A percentile compares a stretch with the other conserved stretches of the same genome.
phyloP scores from a whole-genome alignment of 2,329 filamentous ascomycete species.

The Fusarium pseudoanthophilum region DNA sequence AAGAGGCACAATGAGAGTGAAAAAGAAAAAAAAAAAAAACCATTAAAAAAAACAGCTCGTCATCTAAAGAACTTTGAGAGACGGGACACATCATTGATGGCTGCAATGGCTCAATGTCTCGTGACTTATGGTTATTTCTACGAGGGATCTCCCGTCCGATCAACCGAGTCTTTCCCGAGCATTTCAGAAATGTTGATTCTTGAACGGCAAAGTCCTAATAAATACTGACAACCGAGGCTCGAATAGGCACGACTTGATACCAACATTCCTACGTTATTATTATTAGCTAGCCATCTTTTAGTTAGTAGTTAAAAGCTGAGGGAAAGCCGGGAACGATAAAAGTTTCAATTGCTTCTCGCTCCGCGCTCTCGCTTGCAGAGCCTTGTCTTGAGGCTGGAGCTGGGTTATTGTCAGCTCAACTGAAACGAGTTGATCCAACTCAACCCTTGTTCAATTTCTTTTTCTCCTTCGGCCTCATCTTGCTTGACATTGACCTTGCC shows the following conservation, averaged over 20 bases:
- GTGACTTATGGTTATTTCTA: constrained; percentile 30
- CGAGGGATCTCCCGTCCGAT: constrained; percentile 36
- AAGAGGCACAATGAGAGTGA: not conserved
- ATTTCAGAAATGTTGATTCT: not conserved
- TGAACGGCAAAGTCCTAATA: not conserved
- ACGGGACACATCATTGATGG: constrained; percentile 30
- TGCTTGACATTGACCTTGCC: not conserved
- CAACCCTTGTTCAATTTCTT: constrained; percentile 16
- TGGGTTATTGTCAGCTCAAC: constrained; percentile 20
- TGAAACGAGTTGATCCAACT: constrained; percentile 8
- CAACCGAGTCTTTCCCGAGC: constrained; percentile 45
- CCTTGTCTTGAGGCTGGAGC: not conserved
- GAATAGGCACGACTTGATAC: not conserved
- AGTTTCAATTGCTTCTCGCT: not conserved
- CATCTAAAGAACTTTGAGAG: constrained; percentile 26
- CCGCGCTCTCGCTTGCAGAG: not conserved
- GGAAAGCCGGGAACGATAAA: not conserved
- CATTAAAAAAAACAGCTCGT: not conserved
- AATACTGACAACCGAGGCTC: not conserved
- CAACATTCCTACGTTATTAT: too few species aligned
- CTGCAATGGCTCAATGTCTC: constrained; percentile 36
- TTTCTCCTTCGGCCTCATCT: not conserved
- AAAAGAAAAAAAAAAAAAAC: not conserved
- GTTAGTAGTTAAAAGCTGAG: not conserved
- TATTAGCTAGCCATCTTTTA: not conserved